These are phyloP conservation scores for Fragilariopsis cylindrus DNA, from an alignment of 108 stramenopile species.

Conservation along the genomic window DNA sequence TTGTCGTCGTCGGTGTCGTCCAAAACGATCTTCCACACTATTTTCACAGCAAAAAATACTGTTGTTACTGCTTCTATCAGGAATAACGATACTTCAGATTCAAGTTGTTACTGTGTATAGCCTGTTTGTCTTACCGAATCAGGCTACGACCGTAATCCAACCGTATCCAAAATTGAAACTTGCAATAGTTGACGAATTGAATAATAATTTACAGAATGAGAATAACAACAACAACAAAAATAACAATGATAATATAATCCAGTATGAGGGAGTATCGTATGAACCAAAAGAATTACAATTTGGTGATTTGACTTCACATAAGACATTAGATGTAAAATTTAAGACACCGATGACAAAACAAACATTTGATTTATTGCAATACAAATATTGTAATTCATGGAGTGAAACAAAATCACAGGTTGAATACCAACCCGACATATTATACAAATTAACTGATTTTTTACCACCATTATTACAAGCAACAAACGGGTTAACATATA, in stretches of 20 bases:
- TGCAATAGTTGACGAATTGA: neutral
- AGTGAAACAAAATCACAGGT: slow-evolving; percentile 33
- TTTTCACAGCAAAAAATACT: no score
- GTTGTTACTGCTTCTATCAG: no score
- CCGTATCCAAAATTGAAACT: neutral
- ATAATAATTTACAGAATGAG: neutral
- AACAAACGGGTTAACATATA: slow-evolving; percentile 25
- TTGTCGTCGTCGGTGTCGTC: no score
- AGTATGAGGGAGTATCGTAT: neutral
- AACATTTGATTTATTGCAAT: slow-evolving; percentile 19
- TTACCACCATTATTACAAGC: slow-evolving; percentile 45
- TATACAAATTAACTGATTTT: slow-evolving; percentile 32
- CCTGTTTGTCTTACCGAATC: neutral
- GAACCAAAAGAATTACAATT: neutral
- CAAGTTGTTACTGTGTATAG: neutral
- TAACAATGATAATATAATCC: neutral
- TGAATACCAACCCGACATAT: slow-evolving; percentile 2
- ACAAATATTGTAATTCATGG: slow-evolving; percentile 30
- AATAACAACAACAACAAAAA: neutral
- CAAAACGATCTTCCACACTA: no score
- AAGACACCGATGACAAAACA: neutral
- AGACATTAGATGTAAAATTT: neutral
- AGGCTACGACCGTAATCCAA: neutral
- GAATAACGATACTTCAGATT: no score
- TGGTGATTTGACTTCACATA: neutral